Evolutionary conservation across 73 alveolate species (phyloP), one percentile per base, ranked within the genome.

Genomic region (Vitrella brassicaformis): DNA sequence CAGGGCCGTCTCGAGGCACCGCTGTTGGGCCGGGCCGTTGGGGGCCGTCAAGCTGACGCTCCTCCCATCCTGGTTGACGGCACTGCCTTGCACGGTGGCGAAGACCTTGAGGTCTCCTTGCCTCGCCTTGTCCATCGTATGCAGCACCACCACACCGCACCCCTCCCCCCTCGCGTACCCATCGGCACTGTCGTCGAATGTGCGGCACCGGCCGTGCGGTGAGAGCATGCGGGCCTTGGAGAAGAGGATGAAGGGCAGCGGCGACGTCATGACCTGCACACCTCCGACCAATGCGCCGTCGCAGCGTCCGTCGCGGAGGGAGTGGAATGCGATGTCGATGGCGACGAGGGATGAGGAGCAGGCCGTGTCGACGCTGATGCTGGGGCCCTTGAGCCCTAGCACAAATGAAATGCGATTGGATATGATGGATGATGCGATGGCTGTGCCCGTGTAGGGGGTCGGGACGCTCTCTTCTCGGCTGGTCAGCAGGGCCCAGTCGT

Each of bases 291-390:
- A 72, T 22, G 84, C 84, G 28, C 64, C 68, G 26, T 47, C 47
- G 71, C 84, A 78, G 47, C 78, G 30, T n/a, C 84, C 84, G 0
- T 72, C 67, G 27, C 78, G 84, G 46, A 66, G 10, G 18, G 30
- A 26, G 8, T 28, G 4, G 71, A 26, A 0, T 7, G 31, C 84
- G 27, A 75, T 72, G 47, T 78, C 84, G 14, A 75, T 78, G 4
- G 84, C 84, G n/a, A 78, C 84, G 67, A 78, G 66, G 19, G 84
- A 78, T 19, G 78, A 69, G n/a, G 84, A 78, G 68, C 84, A 78
- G 30, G 84, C 84, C 25, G 77, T 78, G 73, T 27, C 71, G 29
- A 30, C 26, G 66, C 78, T 69, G 65, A 78, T 22, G 68, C 78
- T 69, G 14, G 84, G 84, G 30, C 84, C 84, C 78, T 78, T 68